Conservation (phyloP, 768 basidiomycete species). For the Collybia mongolica region DNA sequence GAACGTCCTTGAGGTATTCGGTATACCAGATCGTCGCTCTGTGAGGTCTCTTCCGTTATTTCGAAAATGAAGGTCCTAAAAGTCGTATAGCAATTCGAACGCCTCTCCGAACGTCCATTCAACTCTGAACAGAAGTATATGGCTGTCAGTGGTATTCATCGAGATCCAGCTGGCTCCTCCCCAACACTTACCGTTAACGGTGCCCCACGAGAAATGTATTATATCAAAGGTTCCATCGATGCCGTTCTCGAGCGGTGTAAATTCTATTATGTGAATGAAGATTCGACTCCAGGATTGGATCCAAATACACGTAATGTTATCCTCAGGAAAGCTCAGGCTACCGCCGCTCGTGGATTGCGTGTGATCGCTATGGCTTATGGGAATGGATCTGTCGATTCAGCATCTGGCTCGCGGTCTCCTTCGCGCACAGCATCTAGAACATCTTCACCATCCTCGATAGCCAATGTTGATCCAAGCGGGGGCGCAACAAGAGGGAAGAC, state of each 20-base stretch:
- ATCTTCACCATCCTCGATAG: constrained; percentile 20
- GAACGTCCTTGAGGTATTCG: constrained; percentile 71
- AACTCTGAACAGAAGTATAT: constrained; percentile 93
- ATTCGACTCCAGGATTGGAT: constrained; percentile 83
- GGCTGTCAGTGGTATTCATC: constrained; percentile 80
- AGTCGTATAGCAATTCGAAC: constrained; percentile 55
- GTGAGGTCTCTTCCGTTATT: constrained; percentile 38
- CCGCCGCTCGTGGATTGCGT: constrained; percentile 76
- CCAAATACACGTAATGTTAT: constrained; percentile 65
- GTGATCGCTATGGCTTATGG: constrained; percentile 94
- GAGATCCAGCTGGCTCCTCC: constrained; percentile 25
- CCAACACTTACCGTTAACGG: constrained; percentile 28
- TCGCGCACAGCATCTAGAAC: constrained; percentile 25
- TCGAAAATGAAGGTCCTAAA: constrained; percentile 1
- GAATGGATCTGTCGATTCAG: constrained; percentile 53
- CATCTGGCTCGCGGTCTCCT: constrained; percentile 22
- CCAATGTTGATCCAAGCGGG: background rate
- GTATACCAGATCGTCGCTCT: constrained; percentile 64
- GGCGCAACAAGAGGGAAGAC: constrained; percentile 28
- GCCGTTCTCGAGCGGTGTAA: constrained; percentile 82
- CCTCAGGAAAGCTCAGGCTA: constrained; percentile 63
- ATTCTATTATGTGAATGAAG: constrained; percentile 87
- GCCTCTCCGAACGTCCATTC: constrained; percentile 83
- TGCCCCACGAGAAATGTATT: constrained; percentile 69
- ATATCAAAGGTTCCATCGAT: constrained; percentile 92